These are phyloP conservation scores for Xylariaceae sp. DNA, from an alignment of 2,329 filamentous ascomycete genomes.

Conservation along the genomic window DNA sequence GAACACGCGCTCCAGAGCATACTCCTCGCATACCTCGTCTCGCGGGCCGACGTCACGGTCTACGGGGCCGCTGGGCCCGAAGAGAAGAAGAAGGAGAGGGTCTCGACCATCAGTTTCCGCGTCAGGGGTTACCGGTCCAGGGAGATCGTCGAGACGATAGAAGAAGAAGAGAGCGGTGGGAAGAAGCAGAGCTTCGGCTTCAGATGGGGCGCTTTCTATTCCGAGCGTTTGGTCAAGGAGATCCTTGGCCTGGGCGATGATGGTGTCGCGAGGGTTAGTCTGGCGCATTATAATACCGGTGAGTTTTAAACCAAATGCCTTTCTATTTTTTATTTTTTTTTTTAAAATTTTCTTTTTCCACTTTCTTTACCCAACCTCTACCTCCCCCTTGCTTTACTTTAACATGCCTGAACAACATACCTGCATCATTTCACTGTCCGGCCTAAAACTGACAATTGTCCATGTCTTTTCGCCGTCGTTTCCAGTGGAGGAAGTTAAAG, in stretches of 20 bases:
- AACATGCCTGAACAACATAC: neutral
- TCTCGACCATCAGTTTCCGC: conserved; percentile 63
- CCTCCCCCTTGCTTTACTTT: neutral
- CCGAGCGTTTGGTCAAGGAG: conserved; percentile 54
- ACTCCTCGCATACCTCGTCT: conserved; percentile 54
- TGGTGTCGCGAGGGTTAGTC: conserved; percentile 63
- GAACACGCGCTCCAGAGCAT: conserved; percentile 55
- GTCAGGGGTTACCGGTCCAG: conserved; percentile 52
- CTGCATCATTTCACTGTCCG: too few relatives aligned
- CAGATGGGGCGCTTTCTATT: conserved; percentile 65
- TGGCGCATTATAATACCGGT: conserved; percentile 69
- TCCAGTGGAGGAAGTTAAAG: conserved; percentile 51
- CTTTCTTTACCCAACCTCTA: too few relatives aligned
- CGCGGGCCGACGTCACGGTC: conserved; percentile 48
- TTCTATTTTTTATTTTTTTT: neutral
- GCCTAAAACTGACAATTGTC: neutral
- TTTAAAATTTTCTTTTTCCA: neutral
- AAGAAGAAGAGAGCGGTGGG: conserved; percentile 48
- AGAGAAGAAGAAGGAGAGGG: conserved; percentile 43
- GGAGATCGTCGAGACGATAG: conserved; percentile 56
- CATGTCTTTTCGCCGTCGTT: neutral
- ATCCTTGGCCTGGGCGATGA: conserved; percentile 53
- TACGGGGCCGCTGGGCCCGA: conserved; percentile 56
- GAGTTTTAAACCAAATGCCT: conserved; percentile 27
- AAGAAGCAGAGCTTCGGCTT: too few relatives aligned